These are phyloP conservation scores for Brettanomyces bruxellensis DNA, from an alignment of 805 yeast genomes.

Conservation along the genomic window DNA sequence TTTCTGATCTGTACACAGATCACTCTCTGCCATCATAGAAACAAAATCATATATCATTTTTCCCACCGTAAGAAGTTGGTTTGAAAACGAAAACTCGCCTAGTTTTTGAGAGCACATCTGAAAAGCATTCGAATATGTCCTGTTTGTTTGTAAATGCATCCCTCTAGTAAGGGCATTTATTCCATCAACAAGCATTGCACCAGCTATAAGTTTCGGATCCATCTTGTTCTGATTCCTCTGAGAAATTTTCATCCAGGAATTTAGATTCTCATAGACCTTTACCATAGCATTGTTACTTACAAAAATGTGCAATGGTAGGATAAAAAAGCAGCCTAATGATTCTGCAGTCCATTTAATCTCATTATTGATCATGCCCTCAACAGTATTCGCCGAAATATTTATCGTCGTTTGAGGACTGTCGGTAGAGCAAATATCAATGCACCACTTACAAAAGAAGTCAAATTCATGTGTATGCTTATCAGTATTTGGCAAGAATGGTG, in stretches of 20 bases:
- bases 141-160: neutral
- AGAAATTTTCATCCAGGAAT: neutral
- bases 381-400: neutral
- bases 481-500: neutral
- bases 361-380: neutral
- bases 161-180: neutral
- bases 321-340: neutral
- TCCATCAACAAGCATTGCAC: constrained; percentile 1
- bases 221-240: neutral
- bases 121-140: neutral
- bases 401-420: neutral
- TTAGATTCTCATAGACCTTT: neutral
- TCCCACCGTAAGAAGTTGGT: neutral
- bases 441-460: neutral
- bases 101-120: neutral
- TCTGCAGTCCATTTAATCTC: neutral
- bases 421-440: neutral
- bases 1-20: neutral
- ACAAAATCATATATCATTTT: neutral
- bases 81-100: neutral
- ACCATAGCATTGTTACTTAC: neutral
- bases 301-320: neutral
- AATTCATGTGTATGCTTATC: neutral
- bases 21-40: neutral
- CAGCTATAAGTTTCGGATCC: neutral